A percentile compares a stretch with the other conserved stretches of the same genome.
Conservation (phyloP, 305 asterid genomes). For the Withania somnifera region DNA sequence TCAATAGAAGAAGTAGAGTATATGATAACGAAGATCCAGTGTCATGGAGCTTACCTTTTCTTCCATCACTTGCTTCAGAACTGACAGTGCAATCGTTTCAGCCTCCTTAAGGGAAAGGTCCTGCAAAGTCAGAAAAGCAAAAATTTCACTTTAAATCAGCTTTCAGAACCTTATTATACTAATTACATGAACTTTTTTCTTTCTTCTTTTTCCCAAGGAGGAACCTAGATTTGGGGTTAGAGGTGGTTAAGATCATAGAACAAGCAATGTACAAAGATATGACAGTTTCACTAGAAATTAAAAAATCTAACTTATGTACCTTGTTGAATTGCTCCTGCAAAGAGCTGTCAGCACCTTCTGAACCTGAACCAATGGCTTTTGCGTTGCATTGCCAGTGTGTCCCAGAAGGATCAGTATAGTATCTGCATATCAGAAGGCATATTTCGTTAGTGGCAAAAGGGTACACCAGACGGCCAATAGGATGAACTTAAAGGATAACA, state of each 20-base stretch:
- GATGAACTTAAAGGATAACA: neutral
- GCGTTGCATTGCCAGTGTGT: constrained; percentile 97
- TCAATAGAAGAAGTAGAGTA: neutral
- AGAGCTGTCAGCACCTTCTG: constrained; percentile 97
- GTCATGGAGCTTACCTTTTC: constrained; percentile 49
- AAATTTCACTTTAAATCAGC: neutral
- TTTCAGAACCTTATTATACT: neutral
- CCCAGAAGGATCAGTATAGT: constrained; percentile 82
- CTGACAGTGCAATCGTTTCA: constrained; percentile 79
- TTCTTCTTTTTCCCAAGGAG: neutral
- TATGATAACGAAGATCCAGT: neutral
- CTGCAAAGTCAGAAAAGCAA: constrained; percentile 30
- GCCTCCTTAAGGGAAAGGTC: constrained; percentile 78
- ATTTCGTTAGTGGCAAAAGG: neutral
- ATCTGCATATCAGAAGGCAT: constrained; percentile 31
- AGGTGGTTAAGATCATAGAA: neutral
- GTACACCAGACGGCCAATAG: neutral
- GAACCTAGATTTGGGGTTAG: neutral
- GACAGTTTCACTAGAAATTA: neutral
- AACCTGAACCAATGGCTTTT: constrained; percentile 90
- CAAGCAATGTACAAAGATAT: neutral
- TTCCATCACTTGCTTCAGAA: constrained; percentile 95
- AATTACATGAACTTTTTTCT: neutral
- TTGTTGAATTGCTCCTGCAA: constrained; percentile 85
- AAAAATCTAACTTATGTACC: constrained; percentile 21